Conservation (phyloP, 225 moss, liverwort and hornwort genomes). For the Bryum argenteum region DNA sequence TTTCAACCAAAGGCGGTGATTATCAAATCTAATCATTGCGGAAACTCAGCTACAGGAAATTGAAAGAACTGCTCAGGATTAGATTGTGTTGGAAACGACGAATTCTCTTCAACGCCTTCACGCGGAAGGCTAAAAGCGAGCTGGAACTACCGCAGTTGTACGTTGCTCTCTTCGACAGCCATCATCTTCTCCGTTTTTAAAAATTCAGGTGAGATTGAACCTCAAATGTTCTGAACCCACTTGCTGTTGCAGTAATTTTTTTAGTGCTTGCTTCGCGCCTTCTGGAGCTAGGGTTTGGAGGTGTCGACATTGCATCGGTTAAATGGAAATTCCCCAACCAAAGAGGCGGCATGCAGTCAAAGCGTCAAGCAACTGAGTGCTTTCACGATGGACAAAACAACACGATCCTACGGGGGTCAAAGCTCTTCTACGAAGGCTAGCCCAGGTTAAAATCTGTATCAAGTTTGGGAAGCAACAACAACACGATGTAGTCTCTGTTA, state of each 20-base stretch:
- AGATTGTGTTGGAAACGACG: constrained; percentile 61
- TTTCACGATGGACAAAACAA: constrained; percentile 17
- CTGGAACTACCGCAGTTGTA: constrained; percentile 75
- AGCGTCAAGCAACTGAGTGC: constrained; percentile 4
- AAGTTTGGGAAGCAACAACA: constrained; percentile 10
- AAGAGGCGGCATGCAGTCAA: constrained; percentile 7
- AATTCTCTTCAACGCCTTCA: constrained; percentile 60
- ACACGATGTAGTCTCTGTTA: constrained; percentile 17
- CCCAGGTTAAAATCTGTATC: constrained; percentile 15
- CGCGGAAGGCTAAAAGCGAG: constrained; percentile 65
- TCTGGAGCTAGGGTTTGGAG: no score
- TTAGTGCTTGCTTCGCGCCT: no score
- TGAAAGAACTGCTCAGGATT: constrained; percentile 41
- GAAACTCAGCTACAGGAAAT: not conserved
- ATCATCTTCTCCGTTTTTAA: no score
- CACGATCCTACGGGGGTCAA: constrained; percentile 12
- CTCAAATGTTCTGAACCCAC: no score
- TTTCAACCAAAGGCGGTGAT: constrained; percentile 46
- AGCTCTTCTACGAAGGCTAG: constrained; percentile 18
- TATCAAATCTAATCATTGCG: constrained; percentile 42
- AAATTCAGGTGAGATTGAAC: no score
- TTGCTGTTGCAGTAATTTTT: no score
- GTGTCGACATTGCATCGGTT: no score
- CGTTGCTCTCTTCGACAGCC: no score
- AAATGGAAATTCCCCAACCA: no score